Evolutionary conservation across 129 eudicot species (phyloP).

Genomic region (Tanacetum coccineum): DNA sequence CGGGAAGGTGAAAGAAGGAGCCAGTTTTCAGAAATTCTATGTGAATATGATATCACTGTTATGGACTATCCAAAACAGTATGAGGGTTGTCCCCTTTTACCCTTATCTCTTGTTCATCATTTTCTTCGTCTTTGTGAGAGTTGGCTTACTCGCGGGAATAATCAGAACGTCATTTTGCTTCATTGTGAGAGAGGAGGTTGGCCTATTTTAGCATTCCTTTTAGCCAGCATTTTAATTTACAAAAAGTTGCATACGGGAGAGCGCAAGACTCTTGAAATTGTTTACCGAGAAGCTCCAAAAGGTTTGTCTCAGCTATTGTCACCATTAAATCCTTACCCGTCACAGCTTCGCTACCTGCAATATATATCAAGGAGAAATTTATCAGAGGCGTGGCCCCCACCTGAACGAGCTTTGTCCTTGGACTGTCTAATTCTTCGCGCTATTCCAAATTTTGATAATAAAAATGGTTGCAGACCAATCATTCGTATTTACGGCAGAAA

Average conservation of each 20-base stretch:
- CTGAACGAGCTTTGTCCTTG: slow-evolving; percentile 80
- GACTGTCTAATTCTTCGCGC: slow-evolving; percentile 93
- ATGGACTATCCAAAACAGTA: slow-evolving; percentile 96
- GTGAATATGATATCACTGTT: slow-evolving; percentile 84
- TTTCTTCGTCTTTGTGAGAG: slow-evolving; percentile 86
- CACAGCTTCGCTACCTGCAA: slow-evolving; percentile 95
- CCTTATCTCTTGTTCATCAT: slow-evolving; percentile 85
- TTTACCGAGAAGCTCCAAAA: slow-evolving; percentile 94
- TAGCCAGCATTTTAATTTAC: slow-evolving; percentile 83
- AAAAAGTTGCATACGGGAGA: slow-evolving; percentile 82
- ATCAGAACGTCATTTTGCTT: slow-evolving; percentile 70
- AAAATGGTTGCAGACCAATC: slow-evolving; percentile 84
- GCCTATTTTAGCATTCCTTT: slow-evolving; percentile 83
- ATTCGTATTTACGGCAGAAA: slow-evolving; percentile 88
- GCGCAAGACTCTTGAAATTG: slow-evolving; percentile 75
- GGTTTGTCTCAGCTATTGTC: slow-evolving; percentile 75
- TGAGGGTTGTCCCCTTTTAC: slow-evolving; percentile 91
- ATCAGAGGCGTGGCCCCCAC: slow-evolving; percentile 96
- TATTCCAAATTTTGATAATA: slow-evolving; percentile 80
- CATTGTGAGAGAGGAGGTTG: slow-evolving; percentile 99
- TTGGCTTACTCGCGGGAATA: slow-evolving; percentile 66
- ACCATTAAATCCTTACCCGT: slow-evolving; percentile 90
- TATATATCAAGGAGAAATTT: slow-evolving; percentile 86
- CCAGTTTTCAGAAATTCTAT: slow-evolving; percentile 79
- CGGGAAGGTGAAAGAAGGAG: slow-evolving; percentile 94